Base-by-base conservation (phyloP, 129 eudicot genomes). In the Centaurea solstitialis region DNA sequence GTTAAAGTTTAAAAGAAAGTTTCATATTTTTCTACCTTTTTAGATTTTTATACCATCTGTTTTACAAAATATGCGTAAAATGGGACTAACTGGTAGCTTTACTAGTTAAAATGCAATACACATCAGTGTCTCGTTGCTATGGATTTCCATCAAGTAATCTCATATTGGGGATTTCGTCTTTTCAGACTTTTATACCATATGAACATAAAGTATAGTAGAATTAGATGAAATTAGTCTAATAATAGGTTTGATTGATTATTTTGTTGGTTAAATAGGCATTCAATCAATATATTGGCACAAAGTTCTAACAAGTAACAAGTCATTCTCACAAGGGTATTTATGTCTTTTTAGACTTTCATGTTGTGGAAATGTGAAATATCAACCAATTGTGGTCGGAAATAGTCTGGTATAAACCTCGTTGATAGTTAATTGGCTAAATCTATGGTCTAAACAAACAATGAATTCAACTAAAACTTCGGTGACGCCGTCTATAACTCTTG, bases 221-320 rank as follows among this genome's bases (percentile, higher is more conserved):
- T 57, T n/a, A 7, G 20, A 5, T n/a, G 23, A 57, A 57, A 17
- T 41, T 43, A 45, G 26, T n/a, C 67, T 24, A 24, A 78, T 68
- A 3, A 41, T 17, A 45, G 30, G 45, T 18, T 70, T 68, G 43
- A 41, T 78, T 39, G 20, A 78, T 70, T 17, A 47, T 78, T 68
- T 43, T 26, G 30, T 67, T 65, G 24, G 74, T 24, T 67, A 28
- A 70, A 67, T 41, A 9, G 33, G 24, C 30, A 57, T 57, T 57
- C 65, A 24, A 47, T 23, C 41, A 68, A 68, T 30, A 78, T 70
- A 37, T 78, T 30, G 82, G 38, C 68, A 41, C 76, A 5, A 18
- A 33, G 45, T 78, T 43, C 64, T n/a, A 57, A n/a, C 23, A 53
- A 65, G 3, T n/a, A 57, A n/a, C 23, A 53, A 65, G 3, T 17